These are phyloP conservation scores for Aspergillus niger DNA, from an alignment of 2,329 filamentous ascomycete genomes.

Conservation along the genomic window DNA sequence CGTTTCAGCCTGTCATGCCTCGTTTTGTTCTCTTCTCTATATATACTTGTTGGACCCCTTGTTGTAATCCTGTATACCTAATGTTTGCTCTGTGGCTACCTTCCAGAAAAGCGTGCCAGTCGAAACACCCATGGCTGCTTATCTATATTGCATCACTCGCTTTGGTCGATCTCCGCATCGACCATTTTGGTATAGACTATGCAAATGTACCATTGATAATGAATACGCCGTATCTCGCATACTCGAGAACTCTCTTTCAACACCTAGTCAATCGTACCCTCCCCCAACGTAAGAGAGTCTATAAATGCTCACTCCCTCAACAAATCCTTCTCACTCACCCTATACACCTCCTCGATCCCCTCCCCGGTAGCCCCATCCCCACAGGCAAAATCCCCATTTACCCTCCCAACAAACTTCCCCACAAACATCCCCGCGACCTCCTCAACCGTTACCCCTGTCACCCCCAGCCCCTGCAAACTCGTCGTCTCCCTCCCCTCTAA, in stretches of 20 bases:
- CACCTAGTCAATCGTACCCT: not conserved
- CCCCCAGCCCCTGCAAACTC: constrained; percentile 63
- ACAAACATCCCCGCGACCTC: constrained; percentile 43
- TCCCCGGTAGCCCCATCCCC: constrained; percentile 32
- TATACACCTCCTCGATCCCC: constrained; percentile 44
- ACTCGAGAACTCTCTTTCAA: not conserved
- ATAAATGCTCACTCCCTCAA: not conserved
- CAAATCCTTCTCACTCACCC: constrained; percentile 38
- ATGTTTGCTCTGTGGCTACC: constrained; percentile 10
- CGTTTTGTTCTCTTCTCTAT: constrained; percentile 19
- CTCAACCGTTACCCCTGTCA: constrained; percentile 36
- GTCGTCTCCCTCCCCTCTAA: constrained; percentile 77
- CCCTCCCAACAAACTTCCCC: constrained; percentile 39
- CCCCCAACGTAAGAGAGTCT: not conserved
- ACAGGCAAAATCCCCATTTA: constrained; percentile 41
- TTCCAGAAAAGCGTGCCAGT: constrained; percentile 7
- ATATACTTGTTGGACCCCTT: constrained; percentile 21
- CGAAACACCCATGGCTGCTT: not conserved
- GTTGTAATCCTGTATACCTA: constrained; percentile 19
- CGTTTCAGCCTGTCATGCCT: constrained; percentile 16
- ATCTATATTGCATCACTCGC: not conserved
- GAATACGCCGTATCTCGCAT: not conserved
- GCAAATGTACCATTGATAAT: constrained; percentile 1
- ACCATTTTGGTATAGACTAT: constrained; percentile 1
- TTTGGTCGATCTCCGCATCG: not conserved